Evolutionary conservation across 352 stramenopile species (phyloP).

Genomic region (Phytophthora idaei): DNA sequence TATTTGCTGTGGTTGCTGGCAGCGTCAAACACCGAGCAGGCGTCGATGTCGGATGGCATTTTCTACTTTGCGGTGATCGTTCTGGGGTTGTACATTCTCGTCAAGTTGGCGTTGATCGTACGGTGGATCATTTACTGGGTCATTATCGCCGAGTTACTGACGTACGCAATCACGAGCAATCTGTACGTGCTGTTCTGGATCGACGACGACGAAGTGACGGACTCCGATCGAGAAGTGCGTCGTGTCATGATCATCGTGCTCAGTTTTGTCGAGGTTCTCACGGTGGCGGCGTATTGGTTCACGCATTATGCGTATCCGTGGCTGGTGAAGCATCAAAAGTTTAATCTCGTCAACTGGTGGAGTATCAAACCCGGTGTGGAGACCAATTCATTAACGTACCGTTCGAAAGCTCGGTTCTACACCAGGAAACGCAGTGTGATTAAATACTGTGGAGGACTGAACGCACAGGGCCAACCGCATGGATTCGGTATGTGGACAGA

Average conservation of each 20-base stretch:
- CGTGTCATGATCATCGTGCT: conserved; percentile 44
- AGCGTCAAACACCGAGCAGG: conserved; percentile 17
- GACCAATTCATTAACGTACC: conserved; percentile 59
- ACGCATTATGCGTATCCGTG: conserved; percentile 73
- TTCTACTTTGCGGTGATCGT: conserved; percentile 59
- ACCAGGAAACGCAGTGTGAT: conserved; percentile 50
- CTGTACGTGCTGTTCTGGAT: conserved; percentile 61
- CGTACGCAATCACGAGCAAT: conserved; percentile 51
- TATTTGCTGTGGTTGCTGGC: not conserved
- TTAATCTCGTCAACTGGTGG: conserved; percentile 55
- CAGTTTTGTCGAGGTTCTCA: conserved; percentile 41
- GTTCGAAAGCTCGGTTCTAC: conserved; percentile 53
- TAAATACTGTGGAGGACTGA: conserved; percentile 71
- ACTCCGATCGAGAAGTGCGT: conserved; percentile 36
- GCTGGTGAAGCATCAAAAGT: conserved; percentile 53
- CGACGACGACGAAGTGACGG: conserved; percentile 31
- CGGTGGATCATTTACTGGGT: conserved; percentile 89
- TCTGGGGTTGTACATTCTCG: conserved; percentile 66
- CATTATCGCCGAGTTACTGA: conserved; percentile 67
- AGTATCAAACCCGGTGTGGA: conserved; percentile 47
- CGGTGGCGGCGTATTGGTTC: conserved; percentile 61
- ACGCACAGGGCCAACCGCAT: conserved; percentile 59
- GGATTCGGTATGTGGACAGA: conserved; percentile 78
- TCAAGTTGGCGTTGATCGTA: conserved; percentile 74
- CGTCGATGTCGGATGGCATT: conserved; percentile 44